These are phyloP conservation scores for Tetradesmus obliquus DNA, from an alignment of 139 green algal species.

Conservation along the genomic window DNA sequence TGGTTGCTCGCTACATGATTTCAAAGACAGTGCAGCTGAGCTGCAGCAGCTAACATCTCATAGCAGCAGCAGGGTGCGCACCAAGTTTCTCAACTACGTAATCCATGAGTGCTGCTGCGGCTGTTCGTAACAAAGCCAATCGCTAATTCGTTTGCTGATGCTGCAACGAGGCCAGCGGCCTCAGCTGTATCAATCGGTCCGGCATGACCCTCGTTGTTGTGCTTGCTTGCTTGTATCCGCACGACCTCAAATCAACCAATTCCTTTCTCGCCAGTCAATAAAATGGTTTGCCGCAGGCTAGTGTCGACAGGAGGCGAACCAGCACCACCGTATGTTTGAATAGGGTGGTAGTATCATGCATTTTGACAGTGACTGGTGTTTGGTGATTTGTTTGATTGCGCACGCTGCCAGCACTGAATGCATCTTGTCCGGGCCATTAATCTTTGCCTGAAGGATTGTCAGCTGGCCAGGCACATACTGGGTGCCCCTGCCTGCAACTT, in stretches of 20 bases:
- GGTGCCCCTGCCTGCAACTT: too few species aligned
- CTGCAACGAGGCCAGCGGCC: not conserved
- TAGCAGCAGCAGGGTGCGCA: not conserved
- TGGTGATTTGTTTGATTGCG: too few species aligned
- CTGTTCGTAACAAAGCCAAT: not conserved
- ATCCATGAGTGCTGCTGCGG: not conserved
- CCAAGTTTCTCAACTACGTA: slow-evolving; percentile 49
- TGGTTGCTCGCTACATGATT: not conserved
- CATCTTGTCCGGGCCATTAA: too few species aligned
- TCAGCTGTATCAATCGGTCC: not conserved
- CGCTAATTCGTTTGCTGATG: not conserved
- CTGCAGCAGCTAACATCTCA: slow-evolving; percentile 30
- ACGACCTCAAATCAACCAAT: not conserved
- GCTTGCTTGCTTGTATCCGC: not conserved
- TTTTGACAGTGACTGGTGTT: not conserved
- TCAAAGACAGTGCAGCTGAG: slow-evolving; percentile 30
- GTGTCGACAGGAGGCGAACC: not conserved
- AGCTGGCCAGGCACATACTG: too few species aligned
- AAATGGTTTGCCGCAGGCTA: not conserved
- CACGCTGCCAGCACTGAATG: too few species aligned
- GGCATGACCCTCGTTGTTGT: not conserved
- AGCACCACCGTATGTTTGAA: not conserved
- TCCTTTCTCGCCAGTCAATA: too few species aligned
- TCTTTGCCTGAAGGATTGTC: too few species aligned
- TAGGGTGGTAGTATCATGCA: not conserved